These are phyloP conservation scores for Aphanomyces invadans DNA, from an alignment of 352 stramenopile species.

Conservation along the genomic window DNA sequence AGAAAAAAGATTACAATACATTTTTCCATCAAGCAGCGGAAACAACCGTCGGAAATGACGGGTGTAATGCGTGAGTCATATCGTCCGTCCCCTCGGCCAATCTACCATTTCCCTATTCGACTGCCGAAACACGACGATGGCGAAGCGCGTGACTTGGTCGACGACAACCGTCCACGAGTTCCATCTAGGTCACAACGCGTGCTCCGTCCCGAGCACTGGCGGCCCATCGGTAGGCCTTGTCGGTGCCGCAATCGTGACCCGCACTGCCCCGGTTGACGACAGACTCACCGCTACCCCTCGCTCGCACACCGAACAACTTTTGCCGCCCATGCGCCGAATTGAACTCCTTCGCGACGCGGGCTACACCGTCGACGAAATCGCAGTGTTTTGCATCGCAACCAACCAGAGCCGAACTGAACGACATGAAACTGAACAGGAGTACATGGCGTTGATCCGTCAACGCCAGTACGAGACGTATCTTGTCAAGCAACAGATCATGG, in stretches of 20 bases:
- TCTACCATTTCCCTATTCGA: neutral
- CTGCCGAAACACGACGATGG: constrained; percentile 62
- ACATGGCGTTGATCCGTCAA: constrained; percentile 49
- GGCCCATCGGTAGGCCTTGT: constrained; percentile 48
- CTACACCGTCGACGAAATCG: constrained; percentile 93
- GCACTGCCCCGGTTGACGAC: constrained; percentile 98
- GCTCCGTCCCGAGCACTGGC: constrained; percentile 39
- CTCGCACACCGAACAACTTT: constrained; percentile 96
- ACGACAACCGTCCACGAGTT: constrained; percentile 41
- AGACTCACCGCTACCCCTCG: constrained; percentile 89
- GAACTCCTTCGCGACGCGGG: constrained; percentile 88
- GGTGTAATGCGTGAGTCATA: constrained; percentile 7
- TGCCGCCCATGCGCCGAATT: constrained; percentile 96
- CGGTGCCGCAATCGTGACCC: constrained; percentile 79
- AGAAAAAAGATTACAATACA: constrained; percentile 5
- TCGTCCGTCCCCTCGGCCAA: constrained; percentile 3
- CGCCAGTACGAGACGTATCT: constrained; percentile 98
- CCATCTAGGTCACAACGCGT: constrained; percentile 72
- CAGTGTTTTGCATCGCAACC: constrained; percentile 95
- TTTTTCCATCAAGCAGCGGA: neutral
- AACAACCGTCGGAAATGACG: neutral
- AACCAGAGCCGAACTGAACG: constrained; percentile 21
- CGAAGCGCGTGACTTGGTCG: constrained; percentile 17
- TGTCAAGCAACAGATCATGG: constrained; percentile 87
- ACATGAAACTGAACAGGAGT: constrained; percentile 23